Evolutionary conservation across 1,284 basidiomycete species (phyloP), one percentile per base, ranked within the genome.

Genomic region (Ustilago cynodontis): DNA sequence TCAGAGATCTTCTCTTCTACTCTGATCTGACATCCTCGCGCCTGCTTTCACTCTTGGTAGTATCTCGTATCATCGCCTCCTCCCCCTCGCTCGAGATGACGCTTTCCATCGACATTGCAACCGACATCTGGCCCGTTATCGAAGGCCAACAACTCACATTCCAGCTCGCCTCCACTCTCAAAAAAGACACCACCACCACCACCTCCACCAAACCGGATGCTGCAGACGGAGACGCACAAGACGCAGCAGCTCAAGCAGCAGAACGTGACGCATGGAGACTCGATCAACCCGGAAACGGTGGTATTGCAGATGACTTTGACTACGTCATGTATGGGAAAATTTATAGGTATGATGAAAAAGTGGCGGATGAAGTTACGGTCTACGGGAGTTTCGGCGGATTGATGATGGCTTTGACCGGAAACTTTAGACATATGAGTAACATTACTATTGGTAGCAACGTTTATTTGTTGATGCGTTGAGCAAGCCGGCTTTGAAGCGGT

Each of bases 241-340:
- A 78, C 31, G 68, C 71, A 59, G 71, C 75, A 39, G 70, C 78
- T 7, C 74, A 71, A 51, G 77, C 77, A 18, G 76, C 79, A 6
- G 79, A 93, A 74, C 88, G 89, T 61, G 90, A 93, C 83, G 90
- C 93, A 55, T 95, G 95, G 94, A 88, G 95, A 86, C 93, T 94
- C 85, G 92, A 94, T 87, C 90, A 93, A 59, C 93, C 93, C 87
- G 92, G 93, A 4, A 89, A 91, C 78, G 89, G 92, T 84, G 95
- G 95, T 0, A 86, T 99, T 33, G 95, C 98, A 74, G 93, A 95
- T 71, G 95, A 98, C 80, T 99, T 94, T 83, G 96, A 98, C 85
- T 99, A 99, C 88, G 96, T 99, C 77, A 98, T 98, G 95, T 95
- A 94, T 86, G 96, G 96, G 50, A 98, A 97, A 91, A 93, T 99